Percentiles rank a stretch among this genome's conserved stretches.
These are phyloP conservation scores for Taiozyma sp. DNA, from an alignment of 1,139 yeast genomes.

Conservation along the genomic window DNA sequence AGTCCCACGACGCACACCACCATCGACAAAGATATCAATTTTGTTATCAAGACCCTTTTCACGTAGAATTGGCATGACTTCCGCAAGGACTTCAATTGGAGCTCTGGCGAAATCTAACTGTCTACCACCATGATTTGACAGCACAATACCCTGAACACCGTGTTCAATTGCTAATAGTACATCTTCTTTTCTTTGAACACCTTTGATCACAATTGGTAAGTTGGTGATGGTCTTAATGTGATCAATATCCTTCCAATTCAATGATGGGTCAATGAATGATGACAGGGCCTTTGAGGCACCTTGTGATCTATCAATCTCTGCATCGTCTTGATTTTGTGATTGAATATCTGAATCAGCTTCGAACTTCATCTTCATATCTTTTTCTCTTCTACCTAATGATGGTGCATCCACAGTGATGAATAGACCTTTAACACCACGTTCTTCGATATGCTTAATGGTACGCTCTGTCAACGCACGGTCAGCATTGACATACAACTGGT, in stretches of 20 bases:
- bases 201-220: slow-evolving; percentile 55
- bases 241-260: slow-evolving; percentile 49
- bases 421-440: slow-evolving; percentile 55
- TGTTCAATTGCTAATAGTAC: slow-evolving; percentile 60
- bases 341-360: slow-evolving; percentile 57
- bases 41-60: slow-evolving; percentile 35
- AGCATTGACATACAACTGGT: slow-evolving; percentile 80
- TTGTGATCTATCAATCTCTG: slow-evolving; percentile 57
- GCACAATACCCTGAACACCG: slow-evolving; percentile 69
- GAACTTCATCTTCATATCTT: slow-evolving; percentile 65
- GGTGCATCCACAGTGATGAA: slow-evolving; percentile 87
- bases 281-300: slow-evolving; percentile 90
- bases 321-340: slow-evolving; percentile 43
- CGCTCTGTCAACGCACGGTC: slow-evolving; percentile 58
- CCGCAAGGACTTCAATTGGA: slow-evolving; percentile 65
- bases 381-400: slow-evolving; percentile 87
- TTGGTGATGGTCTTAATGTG: slow-evolving; percentile 35
- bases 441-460: slow-evolving; percentile 48
- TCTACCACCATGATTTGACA: slow-evolving; percentile 75
- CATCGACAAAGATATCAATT: slow-evolving; percentile 44
- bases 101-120: slow-evolving; percentile 66
- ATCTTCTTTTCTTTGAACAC: slow-evolving; percentile 68
- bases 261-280: slow-evolving; percentile 77
- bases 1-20: slow-evolving; percentile 60
- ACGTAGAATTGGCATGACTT: slow-evolving; percentile 51